phyloP scores from a whole-genome alignment of 2,329 filamentous ascomycete species.

The Hypomyces rosellus region DNA sequence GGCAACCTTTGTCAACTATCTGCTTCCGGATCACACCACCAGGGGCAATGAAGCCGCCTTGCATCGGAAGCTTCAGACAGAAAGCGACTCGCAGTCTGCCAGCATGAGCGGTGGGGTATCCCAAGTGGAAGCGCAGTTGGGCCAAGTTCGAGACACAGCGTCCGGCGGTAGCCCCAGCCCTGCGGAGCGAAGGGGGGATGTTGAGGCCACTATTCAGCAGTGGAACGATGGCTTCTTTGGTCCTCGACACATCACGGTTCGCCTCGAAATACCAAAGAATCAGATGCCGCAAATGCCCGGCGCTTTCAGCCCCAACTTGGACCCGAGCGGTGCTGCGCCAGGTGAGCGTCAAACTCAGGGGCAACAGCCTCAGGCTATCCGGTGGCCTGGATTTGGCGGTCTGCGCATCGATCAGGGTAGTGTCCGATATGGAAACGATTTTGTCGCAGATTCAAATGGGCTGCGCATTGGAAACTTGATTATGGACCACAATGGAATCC shows the following conservation, averaged over 20 bases:
- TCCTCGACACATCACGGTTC: slow-evolving; percentile 42
- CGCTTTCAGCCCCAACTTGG: slow-evolving; percentile 15
- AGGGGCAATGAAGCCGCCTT: slow-evolving; percentile 40
- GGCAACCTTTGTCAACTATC: slow-evolving; percentile 52
- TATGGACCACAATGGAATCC: slow-evolving; percentile 35
- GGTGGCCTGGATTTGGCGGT: slow-evolving; percentile 21
- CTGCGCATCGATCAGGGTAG: slow-evolving; percentile 38
- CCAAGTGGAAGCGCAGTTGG: slow-evolving; percentile 37
- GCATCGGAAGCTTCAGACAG: slow-evolving; percentile 42
- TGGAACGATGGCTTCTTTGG: slow-evolving; percentile 54
- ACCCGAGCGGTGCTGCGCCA: background rate
- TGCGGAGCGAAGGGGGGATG: slow-evolving; percentile 21
- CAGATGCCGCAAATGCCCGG: slow-evolving; percentile 20
- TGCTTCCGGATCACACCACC: slow-evolving; percentile 44
- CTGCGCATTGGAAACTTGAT: slow-evolving; percentile 40
- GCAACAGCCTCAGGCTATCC: background rate
- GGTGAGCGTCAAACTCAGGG: background rate
- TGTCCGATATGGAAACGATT: slow-evolving; percentile 35
- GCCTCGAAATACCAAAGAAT: slow-evolving; percentile 19
- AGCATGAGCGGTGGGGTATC: slow-evolving; percentile 21
- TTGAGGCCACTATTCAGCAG: slow-evolving; percentile 39
- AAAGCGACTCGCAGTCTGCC: slow-evolving; percentile 26
- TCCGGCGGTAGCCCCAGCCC: slow-evolving; percentile 7
- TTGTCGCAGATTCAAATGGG: slow-evolving; percentile 40
- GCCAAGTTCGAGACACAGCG: slow-evolving; percentile 23